Base-by-base conservation (phyloP, 768 basidiomycete genomes). In the Suillus variegatus region DNA sequence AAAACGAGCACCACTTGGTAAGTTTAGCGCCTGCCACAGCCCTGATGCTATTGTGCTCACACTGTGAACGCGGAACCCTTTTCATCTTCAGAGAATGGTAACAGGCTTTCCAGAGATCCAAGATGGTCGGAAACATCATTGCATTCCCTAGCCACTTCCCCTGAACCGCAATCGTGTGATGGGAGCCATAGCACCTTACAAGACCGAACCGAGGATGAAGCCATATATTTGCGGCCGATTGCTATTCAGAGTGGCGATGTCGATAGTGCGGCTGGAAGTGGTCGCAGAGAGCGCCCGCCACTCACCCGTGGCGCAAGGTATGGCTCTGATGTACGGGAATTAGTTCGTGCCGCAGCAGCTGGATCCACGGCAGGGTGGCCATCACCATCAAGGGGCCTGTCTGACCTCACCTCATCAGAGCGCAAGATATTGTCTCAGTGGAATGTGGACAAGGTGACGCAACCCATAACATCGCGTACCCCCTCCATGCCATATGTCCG, bases 141-240 rank as follows among this genome's bases (percentile, higher is more conserved):
- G 28, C 64, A 62, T 41, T 64, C 68, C 32, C 60, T 70, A n/a
- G 40, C 64, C 10, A 13, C 52, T 20, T 10, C 20, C 49, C 43
- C 61, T 65, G 13, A 64, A 62, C 25, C 61, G 67, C 51, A 72
- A 72, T 74, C 65, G 68, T 55, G 61, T 61, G 65, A 52, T 44
- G 57, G n/a, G 62, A 66, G 54, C 47, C 43, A 66, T 58, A 64
- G 62, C 69, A 52, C 46, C 60, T 54, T 54, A 64, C 65, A 55
- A 44, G 52, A 65, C 47, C 55, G 20, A 46, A 22, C 49, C 14
- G 43, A 36, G 14, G 44, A 13, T 46, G 22, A 63, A 13, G 58
- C 65, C n/a, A 60, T 67, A 25, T 73, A 64, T 40, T 67, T 71
- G 47, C 75, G 76, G 76, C 75, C 72, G 22, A 72, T 73, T 20